Evolutionary conservation across 1,139 yeast genomes (phyloP).

Genomic region (Protomyces arabidopsidicola): DNA sequence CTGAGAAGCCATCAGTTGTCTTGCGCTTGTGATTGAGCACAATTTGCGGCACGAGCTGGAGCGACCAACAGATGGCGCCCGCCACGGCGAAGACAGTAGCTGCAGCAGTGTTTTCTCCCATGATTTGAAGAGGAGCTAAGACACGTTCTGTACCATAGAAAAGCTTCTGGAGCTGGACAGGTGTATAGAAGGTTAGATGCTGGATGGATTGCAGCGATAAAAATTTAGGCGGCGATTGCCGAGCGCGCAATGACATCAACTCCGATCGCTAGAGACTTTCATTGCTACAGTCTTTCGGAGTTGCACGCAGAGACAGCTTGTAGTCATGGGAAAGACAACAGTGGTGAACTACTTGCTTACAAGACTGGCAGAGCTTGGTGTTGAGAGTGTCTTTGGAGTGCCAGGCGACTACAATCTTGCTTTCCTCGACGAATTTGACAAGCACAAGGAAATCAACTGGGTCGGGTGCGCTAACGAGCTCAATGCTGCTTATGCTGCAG

Average conservation of each 20-base stretch:
- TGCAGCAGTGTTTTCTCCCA: slow-evolving; percentile 40
- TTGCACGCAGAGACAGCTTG: no score
- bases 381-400: slow-evolving; percentile 50
- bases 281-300: no score
- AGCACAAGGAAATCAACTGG: slow-evolving; percentile 47
- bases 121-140: neutral
- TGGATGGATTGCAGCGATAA: no score
- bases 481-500: slow-evolving; percentile 71
- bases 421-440: slow-evolving; percentile 23
- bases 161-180: no score
- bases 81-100: slow-evolving; percentile 80
- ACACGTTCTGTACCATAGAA: no score
- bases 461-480: slow-evolving; percentile 61
- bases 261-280: no score
- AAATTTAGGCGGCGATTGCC: no score
- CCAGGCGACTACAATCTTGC: slow-evolving; percentile 59
- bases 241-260: no score
- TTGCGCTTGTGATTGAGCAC: slow-evolving; percentile 65
- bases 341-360: slow-evolving; percentile 51
- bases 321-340: neutral
- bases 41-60: slow-evolving; percentile 83
- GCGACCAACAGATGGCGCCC: slow-evolving; percentile 88
- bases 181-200: no score
- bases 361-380: slow-evolving; percentile 48
- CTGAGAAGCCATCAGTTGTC: slow-evolving; percentile 80